Evolutionary conservation across 306 rosid species (phyloP).

Genomic region (Elaeagnus macrophylla): DNA sequence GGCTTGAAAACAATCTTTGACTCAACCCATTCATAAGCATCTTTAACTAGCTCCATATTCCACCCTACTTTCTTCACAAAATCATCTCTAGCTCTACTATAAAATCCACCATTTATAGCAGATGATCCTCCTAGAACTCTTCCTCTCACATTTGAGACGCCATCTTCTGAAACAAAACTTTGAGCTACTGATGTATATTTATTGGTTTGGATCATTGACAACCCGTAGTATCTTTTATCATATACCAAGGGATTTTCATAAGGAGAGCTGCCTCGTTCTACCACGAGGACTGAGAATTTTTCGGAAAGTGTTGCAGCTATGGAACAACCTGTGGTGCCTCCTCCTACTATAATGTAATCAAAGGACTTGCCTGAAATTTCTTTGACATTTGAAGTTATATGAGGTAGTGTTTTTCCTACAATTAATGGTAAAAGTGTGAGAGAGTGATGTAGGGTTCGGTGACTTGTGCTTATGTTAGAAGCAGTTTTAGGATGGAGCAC

Average conservation of each 20-base stretch:
- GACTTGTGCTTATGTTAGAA: too few relatives aligned
- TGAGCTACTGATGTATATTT: conserved; percentile 56
- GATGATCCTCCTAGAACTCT: conserved; percentile 81
- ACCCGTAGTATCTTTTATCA: conserved; percentile 47
- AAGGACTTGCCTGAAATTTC: conserved; percentile 53
- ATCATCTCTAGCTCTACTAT: conserved; percentile 66
- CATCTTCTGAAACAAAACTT: conserved; percentile 51
- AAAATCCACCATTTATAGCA: conserved; percentile 63
- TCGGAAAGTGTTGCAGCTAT: conserved; percentile 64
- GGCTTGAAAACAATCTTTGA: conserved; percentile 53
- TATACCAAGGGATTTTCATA: conserved; percentile 49
- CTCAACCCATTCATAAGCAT: conserved; percentile 68
- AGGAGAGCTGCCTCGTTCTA: conserved; percentile 67
- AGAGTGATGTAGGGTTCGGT: too few relatives aligned
- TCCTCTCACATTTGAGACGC: conserved; percentile 52
- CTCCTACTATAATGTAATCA: conserved; percentile 68
- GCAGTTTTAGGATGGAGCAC: too few relatives aligned
- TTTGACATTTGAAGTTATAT: conserved; percentile 50
- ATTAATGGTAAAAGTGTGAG: not conserved
- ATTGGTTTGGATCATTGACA: conserved; percentile 38
- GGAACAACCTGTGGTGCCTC: conserved; percentile 71
- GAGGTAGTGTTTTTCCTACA: conserved; percentile 37
- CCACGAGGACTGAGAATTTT: conserved; percentile 51
- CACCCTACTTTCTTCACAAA: conserved; percentile 44
- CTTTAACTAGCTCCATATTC: conserved; percentile 43